A percentile compares a stretch with the other conserved stretches of the same genome.
Evolutionary conservation across 1,139 yeast species (phyloP).

Genomic region (Taiozyma sp.): DNA sequence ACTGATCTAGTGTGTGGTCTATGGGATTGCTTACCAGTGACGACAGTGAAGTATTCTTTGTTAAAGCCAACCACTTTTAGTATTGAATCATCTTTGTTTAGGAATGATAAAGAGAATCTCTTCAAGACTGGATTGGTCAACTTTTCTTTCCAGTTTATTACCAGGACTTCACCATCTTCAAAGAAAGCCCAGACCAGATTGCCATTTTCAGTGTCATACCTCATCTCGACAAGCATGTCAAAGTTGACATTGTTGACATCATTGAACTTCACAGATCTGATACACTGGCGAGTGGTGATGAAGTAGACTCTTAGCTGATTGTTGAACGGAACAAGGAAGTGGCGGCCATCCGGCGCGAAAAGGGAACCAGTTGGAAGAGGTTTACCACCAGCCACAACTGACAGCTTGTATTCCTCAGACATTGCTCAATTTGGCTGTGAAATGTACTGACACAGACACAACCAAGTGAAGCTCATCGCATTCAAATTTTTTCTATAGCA

Average conservation of each 20-base stretch:
- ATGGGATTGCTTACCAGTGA: constrained; percentile 34
- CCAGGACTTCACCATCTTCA: constrained; percentile 38
- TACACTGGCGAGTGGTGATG: constrained; percentile 72
- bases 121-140: constrained; percentile 15
- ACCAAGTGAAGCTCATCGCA: constrained; percentile 9
- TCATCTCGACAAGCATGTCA: constrained; percentile 36
- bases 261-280: constrained; percentile 54
- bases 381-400: constrained; percentile 70
- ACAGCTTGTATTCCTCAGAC: constrained; percentile 32
- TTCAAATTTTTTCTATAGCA: constrained; percentile 4
- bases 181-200: constrained; percentile 46
- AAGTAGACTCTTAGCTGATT: constrained; percentile 74
- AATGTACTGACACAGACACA: not conserved
- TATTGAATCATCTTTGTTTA: constrained; percentile 21
- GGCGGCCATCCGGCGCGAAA: constrained; percentile 57
- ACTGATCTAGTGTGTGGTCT: constrained; percentile 33
- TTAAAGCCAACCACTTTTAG: constrained; percentile 33
- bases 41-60: constrained; percentile 25
- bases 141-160: constrained; percentile 62
- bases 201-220: constrained; percentile 35
- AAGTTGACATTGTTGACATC: constrained; percentile 26
- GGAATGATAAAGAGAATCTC: constrained; percentile 7
- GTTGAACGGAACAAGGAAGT: constrained; percentile 60
- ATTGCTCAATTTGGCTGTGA: constrained; percentile 11
- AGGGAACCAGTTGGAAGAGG: constrained; percentile 46